Evolutionary conservation across 2,329 filamentous ascomycete genomes (phyloP), one percentile per base, ranked within the genome.

Genomic region (Fusarium sp.): DNA sequence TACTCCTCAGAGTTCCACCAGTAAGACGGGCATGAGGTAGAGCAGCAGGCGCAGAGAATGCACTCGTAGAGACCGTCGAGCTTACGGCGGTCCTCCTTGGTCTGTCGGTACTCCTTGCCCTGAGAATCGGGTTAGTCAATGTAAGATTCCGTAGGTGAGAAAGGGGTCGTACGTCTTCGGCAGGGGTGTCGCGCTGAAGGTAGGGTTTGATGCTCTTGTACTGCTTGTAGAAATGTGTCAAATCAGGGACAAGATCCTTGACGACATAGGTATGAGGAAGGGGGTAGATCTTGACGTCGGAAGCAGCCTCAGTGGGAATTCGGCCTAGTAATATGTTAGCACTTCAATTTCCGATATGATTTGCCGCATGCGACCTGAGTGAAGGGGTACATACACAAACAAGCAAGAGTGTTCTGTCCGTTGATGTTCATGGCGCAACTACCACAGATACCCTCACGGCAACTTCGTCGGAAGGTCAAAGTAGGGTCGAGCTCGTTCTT

Each of bases 1-100:
- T 99, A 99, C 84, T 98, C 95, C 86, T 98, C 95, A 77, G 92
- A 91, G 88, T 99, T 99, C 96, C 96, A 99, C 96, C 96, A 99
- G 89, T 99, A 99, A 23, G 94, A 98, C n/a, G 96, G 96, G 89
- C 96, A 99, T 51, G 95, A 97, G 27, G 96, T 99, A 76, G 93
- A 96, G 91, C 96, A 99, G 91, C 96, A 99, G 78, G 95, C 95
- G 88, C 96, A 99, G 66, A 99, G 92, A 84, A 99, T 98, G 86
- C 96, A 99, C 86, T 99, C 96, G 87, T 99, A 98, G 35, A 98
- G 91, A 74, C 96, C 96, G 82, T 98, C 96, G 62, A 99, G 92
- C 91, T 97, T 99, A 86, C 91, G 93, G 81, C 96, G 94, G 77
- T 99, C 95, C 77, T 90, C 94, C 84, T 94, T 95, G 78, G 88